Evolutionary conservation across 108 stramenopile species (phyloP).

Genomic region (Aureococcus anophagefferens): DNA sequence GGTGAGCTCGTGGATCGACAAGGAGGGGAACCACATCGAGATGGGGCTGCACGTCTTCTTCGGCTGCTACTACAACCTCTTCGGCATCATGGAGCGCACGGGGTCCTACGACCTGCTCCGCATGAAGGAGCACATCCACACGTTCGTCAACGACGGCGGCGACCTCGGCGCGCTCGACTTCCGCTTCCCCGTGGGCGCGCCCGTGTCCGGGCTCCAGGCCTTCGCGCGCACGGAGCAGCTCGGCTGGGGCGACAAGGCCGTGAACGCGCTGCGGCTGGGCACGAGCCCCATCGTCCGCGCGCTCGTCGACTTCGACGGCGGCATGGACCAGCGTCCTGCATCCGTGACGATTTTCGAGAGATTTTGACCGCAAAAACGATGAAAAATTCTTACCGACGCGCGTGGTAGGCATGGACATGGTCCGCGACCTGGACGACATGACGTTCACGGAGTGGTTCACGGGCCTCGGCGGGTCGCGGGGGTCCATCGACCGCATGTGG

Average conservation of each 20-base stretch:
- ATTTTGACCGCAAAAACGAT: no score
- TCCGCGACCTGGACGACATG: conserved; percentile 87
- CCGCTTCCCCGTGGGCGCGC: conserved; percentile 87
- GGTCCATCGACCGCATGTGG: conserved; percentile 85
- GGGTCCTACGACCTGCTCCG: conserved; percentile 76
- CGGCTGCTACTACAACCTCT: conserved; percentile 94
- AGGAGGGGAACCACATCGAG: conserved; percentile 95
- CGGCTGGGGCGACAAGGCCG: conserved; percentile 71
- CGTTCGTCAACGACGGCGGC: conserved; percentile 86
- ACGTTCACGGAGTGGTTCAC: conserved; percentile 93
- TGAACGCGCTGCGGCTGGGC: conserved; percentile 77
- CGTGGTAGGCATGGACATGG: no score
- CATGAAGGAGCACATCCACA: conserved; percentile 85
- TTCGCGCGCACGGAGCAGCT: conserved; percentile 81
- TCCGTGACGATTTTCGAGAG: no score
- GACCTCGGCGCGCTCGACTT: conserved; percentile 75
- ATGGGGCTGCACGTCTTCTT: conserved; percentile 96
- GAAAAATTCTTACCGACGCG: no score
- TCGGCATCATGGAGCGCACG: conserved; percentile 93
- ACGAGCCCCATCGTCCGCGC: conserved; percentile 88
- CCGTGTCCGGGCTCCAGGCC: conserved; percentile 76
- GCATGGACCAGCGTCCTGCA: no score
- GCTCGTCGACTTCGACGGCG: conserved; percentile 85
- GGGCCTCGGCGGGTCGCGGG: conserved; percentile 72
- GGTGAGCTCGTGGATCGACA: conserved; percentile 82